phyloP scores from a whole-genome alignment of 1,139 yeast genomes.

The Arxiozyma bovina region DNA sequence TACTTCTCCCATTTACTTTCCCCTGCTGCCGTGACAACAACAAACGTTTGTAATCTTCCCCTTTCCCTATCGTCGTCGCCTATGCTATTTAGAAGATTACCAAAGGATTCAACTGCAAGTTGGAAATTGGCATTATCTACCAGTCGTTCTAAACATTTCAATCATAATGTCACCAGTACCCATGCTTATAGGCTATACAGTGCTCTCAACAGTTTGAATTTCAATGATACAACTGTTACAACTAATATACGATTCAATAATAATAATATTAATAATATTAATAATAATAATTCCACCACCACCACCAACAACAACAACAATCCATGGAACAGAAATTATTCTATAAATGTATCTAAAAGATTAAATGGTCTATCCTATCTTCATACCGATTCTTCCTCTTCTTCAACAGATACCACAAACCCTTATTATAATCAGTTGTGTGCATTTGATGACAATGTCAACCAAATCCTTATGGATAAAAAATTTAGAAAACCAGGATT shows the following conservation, averaged over 20 bases:
- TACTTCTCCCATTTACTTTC: no score
- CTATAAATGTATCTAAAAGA: not conserved
- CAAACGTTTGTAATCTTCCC: no score
- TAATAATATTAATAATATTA: no score
- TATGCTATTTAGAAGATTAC: constrained; percentile 2
- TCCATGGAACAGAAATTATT: not conserved
- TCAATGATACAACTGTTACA: not conserved
- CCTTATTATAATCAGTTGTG: constrained; percentile 36
- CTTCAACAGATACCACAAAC: constrained; percentile 7
- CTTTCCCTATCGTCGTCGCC: no score
- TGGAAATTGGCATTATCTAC: not conserved
- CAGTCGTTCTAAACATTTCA: not conserved
- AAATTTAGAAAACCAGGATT: constrained; percentile 1
- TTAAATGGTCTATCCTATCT: not conserved
- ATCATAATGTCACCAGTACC: not conserved
- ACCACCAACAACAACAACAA: not conserved
- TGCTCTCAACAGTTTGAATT: not conserved
- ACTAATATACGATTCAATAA: no score
- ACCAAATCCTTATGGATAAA: constrained; percentile 24
- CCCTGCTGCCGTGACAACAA: no score
- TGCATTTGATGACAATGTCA: constrained; percentile 41
- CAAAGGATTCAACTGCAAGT: not conserved
- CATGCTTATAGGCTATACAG: not conserved
- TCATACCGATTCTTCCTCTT: not conserved
- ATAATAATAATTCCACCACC: no score